Percentiles rank a stretch among this genome's conserved stretches.
phyloP scores from a whole-genome alignment of 305 asterid species.

The Rubia tinctorum region DNA sequence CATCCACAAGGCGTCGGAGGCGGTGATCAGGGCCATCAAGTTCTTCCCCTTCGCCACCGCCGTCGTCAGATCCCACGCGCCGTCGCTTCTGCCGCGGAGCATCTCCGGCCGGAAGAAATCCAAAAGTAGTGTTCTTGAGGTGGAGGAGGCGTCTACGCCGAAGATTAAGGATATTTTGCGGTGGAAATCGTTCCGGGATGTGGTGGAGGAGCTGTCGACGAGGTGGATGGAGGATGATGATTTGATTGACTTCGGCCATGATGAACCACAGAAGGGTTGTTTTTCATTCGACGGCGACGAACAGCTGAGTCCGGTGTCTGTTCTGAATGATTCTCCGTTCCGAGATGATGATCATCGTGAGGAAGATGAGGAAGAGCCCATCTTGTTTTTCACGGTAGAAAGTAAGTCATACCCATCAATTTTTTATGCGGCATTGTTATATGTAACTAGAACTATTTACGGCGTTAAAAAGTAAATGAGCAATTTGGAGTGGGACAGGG shows the following conservation, averaged over 20 bases:
- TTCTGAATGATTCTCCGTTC: conserved; percentile 65
- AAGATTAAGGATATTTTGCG: conserved; percentile 82
- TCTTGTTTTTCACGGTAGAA: too few relatives aligned
- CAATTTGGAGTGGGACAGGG: too few relatives aligned
- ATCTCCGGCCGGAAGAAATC: conserved; percentile 33
- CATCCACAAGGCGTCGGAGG: conserved; percentile 38
- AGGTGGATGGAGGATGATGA: conserved; percentile 69
- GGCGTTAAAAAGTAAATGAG: too few relatives aligned
- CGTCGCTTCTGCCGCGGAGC: conserved; percentile 34
- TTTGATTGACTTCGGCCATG: conserved; percentile 43
- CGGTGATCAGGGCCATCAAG: conserved; percentile 43
- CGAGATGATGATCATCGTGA: conserved; percentile 17
- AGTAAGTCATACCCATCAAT: too few relatives aligned
- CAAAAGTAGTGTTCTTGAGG: conserved; percentile 10
- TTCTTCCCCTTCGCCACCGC: conserved; percentile 49
- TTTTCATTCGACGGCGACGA: conserved; percentile 49
- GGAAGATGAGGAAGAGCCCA: neutral
- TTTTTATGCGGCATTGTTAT: too few relatives aligned
- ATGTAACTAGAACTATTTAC: too few relatives aligned
- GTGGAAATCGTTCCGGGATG: conserved; percentile 74
- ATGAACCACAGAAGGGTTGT: conserved; percentile 41
- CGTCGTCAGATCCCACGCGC: conserved; percentile 31
- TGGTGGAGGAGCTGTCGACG: conserved; percentile 46
- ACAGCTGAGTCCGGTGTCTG: conserved; percentile 75
- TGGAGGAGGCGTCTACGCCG: conserved; percentile 19